These are phyloP conservation scores for Pichia paraexigua DNA, from an alignment of 805 yeast genomes.

Conservation along the genomic window DNA sequence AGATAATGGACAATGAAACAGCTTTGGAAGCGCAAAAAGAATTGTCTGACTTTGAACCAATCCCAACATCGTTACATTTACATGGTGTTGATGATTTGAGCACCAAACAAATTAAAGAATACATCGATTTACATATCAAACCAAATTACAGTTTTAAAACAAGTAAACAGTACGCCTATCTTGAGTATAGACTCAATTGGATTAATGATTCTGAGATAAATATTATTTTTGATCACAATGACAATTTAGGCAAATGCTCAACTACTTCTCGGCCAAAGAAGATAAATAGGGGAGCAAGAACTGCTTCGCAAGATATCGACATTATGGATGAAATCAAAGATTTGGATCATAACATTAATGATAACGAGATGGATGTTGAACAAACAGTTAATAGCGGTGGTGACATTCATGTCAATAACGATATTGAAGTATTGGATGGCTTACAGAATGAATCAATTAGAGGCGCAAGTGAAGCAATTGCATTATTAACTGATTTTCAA, in stretches of 20 bases:
- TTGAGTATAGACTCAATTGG: slow-evolving; percentile 49
- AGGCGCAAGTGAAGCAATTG: slow-evolving; percentile 6
- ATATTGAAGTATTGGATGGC: not conserved
- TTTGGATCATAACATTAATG: slow-evolving; percentile 2
- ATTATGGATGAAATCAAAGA: not conserved
- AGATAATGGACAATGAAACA: not conserved
- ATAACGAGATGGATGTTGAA: not conserved
- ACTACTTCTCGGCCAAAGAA: not conserved
- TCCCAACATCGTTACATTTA: slow-evolving; percentile 43
- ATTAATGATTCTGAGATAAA: slow-evolving; percentile 54
- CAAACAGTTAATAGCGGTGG: not conserved
- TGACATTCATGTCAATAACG: not conserved
- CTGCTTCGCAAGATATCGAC: not conserved
- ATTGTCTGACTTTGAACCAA: slow-evolving; percentile 15
- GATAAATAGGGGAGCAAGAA: slow-evolving; percentile 19
- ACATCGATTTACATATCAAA: slow-evolving; percentile 38
- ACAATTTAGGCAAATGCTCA: not conserved
- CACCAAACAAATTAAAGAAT: slow-evolving; percentile 51
- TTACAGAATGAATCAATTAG: slow-evolving; percentile 1
- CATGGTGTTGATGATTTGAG: slow-evolving; percentile 59
- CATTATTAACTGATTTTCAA: slow-evolving; percentile 7
- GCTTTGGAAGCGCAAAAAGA: not conserved
- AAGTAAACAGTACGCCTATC: slow-evolving; percentile 21
- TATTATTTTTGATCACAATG: slow-evolving; percentile 35
- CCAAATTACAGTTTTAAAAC: slow-evolving; percentile 26